Conservation (phyloP, 2,329 filamentous ascomycete species). For the Aureobasidium sp. region DNA sequence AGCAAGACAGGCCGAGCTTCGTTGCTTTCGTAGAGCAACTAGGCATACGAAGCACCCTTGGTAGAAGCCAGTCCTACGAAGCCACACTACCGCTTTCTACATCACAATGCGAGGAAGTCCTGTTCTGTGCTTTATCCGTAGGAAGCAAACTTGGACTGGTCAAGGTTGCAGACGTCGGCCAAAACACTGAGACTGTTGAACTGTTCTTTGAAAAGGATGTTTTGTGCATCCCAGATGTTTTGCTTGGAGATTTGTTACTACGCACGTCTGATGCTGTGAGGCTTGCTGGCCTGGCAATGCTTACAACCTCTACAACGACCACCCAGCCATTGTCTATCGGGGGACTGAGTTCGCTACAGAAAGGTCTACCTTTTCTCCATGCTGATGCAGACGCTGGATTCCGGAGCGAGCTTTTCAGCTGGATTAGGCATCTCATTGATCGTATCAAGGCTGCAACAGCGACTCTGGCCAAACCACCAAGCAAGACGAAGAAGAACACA, state of each 20-base stretch:
- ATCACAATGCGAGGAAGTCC: slow-evolving; percentile 17
- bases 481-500: slow-evolving; percentile 7
- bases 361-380: slow-evolving; percentile 64
- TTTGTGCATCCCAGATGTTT: slow-evolving; percentile 48
- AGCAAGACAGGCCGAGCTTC: slow-evolving; percentile 34
- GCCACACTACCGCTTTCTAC: not conserved
- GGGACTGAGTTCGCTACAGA: slow-evolving; percentile 56
- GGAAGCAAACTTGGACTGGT: slow-evolving; percentile 41
- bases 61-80: not conserved
- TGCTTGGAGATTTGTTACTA: slow-evolving; percentile 33
- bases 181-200: not conserved
- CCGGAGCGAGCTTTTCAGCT: slow-evolving; percentile 69
- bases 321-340: slow-evolving; percentile 62
- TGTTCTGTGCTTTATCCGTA: slow-evolving; percentile 23
- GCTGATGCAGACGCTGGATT: slow-evolving; percentile 82
- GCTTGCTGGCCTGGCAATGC: slow-evolving; percentile 71
- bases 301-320: slow-evolving; percentile 67
- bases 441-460: slow-evolving; percentile 63
- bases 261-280: slow-evolving; percentile 47
- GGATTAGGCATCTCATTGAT: slow-evolving; percentile 68
- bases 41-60: slow-evolving; percentile 28
- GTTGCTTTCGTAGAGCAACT: slow-evolving; percentile 34
- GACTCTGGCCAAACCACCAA: slow-evolving; percentile 34
- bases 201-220: slow-evolving; percentile 21
- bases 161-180: slow-evolving; percentile 26